Evolutionary conservation across 192 early-diverging fungal genomes (phyloP).

Genomic region (Endogone sp.): DNA sequence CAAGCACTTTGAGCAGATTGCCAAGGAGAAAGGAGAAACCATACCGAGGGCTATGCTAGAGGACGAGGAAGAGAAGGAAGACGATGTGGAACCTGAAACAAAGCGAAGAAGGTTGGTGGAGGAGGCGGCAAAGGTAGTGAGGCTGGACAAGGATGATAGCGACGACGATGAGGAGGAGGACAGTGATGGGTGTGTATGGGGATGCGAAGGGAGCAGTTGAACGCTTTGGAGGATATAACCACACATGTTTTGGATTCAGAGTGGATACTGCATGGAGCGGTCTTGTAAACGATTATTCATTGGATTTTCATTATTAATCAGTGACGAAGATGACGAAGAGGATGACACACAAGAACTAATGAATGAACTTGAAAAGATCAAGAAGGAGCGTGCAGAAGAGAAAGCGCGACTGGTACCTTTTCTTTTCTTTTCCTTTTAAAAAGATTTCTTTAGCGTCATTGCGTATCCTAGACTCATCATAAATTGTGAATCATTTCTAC

Average conservation of each 20-base stretch:
- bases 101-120: constrained; percentile 33
- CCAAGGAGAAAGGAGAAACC: constrained; percentile 23
- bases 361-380: constrained; percentile 88
- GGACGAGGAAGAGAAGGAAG: constrained; percentile 22
- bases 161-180: constrained; percentile 49
- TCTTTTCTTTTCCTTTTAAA: background rate
- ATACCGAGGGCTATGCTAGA: constrained; percentile 15
- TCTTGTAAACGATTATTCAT: too few species aligned
- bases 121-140: constrained; percentile 44
- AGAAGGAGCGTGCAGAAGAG: constrained; percentile 87
- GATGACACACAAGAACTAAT: constrained; percentile 87
- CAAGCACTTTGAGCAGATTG: constrained; percentile 51
- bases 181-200: constrained; percentile 32
- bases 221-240: too few species aligned
- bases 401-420: constrained; percentile 56
- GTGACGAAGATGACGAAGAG: constrained; percentile 68
- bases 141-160: constrained; percentile 55
- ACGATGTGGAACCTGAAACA: constrained; percentile 24
- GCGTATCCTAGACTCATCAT: too few species aligned
- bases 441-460: background rate
- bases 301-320: background rate
- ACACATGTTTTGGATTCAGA: too few species aligned
- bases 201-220: too few species aligned
- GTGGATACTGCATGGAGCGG: too few species aligned
- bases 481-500: too few species aligned